Evolutionary conservation across 495 filamentous ascomycete genomes (phyloP).

Genomic region (Aspergillus avenaceus): DNA sequence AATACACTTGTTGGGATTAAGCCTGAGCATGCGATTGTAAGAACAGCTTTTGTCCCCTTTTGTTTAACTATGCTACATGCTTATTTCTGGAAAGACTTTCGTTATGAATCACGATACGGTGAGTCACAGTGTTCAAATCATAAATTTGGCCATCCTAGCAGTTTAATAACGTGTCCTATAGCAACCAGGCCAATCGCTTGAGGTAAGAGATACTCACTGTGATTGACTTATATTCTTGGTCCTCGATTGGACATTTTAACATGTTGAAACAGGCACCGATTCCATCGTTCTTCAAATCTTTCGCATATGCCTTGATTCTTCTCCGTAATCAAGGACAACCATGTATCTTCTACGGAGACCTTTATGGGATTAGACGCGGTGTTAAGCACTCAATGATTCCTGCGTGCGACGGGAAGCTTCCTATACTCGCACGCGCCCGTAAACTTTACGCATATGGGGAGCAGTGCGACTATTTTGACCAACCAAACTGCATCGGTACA

Average conservation of each 20-base stretch:
- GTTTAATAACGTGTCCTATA: slow-evolving; percentile 14
- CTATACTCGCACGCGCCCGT: slow-evolving; percentile 57
- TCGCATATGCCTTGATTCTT: slow-evolving; percentile 62
- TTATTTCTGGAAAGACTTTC: slow-evolving; percentile 27
- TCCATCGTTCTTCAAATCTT: slow-evolving; percentile 52
- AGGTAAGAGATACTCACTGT: slow-evolving; percentile 27
- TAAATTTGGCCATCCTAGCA: no score
- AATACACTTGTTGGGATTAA: slow-evolving; percentile 52
- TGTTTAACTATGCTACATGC: not conserved
- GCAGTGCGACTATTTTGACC: slow-evolving; percentile 67
- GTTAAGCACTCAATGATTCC: slow-evolving; percentile 47
- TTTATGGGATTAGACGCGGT: slow-evolving; percentile 61
- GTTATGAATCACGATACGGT: slow-evolving; percentile 45
- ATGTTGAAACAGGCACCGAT: slow-evolving; percentile 48
- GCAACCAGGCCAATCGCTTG: slow-evolving; percentile 57
- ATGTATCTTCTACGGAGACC: slow-evolving; percentile 70
- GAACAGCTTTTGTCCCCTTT: slow-evolving; percentile 14
- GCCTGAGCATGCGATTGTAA: slow-evolving; percentile 62
- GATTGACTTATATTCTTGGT: no score
- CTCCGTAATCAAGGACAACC: slow-evolving; percentile 62
- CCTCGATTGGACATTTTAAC: no score
- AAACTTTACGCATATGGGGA: slow-evolving; percentile 67
- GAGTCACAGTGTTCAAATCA: slow-evolving; percentile 5
- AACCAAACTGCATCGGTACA: slow-evolving; percentile 58
- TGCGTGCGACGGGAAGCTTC: slow-evolving; percentile 55